phyloP scores from a whole-genome alignment of 2,329 filamentous ascomycete genomes.

The Aspergillus thermomutatus region DNA sequence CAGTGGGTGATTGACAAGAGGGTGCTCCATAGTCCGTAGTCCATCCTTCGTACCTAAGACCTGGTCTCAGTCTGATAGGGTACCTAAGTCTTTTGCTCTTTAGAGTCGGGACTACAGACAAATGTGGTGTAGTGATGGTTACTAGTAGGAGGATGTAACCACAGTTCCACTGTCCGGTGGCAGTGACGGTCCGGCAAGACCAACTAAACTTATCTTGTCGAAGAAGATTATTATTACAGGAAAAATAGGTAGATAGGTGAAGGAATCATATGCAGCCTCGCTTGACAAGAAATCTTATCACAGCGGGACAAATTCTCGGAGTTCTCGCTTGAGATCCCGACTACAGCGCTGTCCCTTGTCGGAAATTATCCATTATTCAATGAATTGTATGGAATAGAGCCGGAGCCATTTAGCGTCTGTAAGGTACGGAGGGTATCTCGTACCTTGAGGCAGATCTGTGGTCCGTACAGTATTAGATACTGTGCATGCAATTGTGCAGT shows the following conservation, averaged over 20 bases:
- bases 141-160: background rate
- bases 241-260: background rate
- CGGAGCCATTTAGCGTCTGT: background rate
- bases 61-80: background rate
- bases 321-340: background rate
- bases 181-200: background rate
- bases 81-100: background rate
- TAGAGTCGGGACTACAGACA: background rate
- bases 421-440: background rate
- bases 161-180: background rate
- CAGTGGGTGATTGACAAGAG: background rate
- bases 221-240: background rate
- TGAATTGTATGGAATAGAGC: background rate
- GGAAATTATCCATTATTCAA: background rate
- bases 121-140: background rate
- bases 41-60: background rate
- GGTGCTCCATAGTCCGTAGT: background rate
- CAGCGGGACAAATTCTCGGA: background rate
- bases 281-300: background rate
- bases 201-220: background rate
- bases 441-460: background rate
- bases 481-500: background rate
- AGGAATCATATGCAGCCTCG: background rate
- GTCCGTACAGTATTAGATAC: background rate
- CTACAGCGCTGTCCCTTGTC: background rate